Conservation (phyloP, 345 rosid genomes). For the Aethionema arabicum region DNA sequence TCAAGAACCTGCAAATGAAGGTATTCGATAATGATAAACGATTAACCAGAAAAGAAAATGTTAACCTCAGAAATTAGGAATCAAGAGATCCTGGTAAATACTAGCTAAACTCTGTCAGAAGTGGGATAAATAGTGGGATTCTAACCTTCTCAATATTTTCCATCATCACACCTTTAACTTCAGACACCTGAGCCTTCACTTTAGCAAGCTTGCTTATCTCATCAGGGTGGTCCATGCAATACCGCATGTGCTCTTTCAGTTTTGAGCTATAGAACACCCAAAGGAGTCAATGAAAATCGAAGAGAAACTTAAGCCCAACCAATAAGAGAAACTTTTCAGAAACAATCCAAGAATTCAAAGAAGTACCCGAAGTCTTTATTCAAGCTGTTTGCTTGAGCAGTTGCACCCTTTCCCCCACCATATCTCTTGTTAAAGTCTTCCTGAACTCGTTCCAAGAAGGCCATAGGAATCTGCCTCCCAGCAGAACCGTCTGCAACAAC, state of each 20-base stretch:
- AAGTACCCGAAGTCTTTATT: constrained; percentile 77
- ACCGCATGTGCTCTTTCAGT: constrained; percentile 93
- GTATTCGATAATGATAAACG: constrained; percentile 1
- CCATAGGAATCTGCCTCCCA: constrained; percentile 89
- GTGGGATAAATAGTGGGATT: neutral
- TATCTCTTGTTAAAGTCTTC: constrained; percentile 88
- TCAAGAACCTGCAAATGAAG: constrained; percentile 65
- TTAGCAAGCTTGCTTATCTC: constrained; percentile 97
- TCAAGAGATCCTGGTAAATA: neutral
- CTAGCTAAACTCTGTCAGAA: neutral
- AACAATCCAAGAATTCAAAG: neutral
- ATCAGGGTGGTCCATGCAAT: constrained; percentile 93
- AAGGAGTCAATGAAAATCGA: constrained; percentile 10
- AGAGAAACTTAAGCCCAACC: too few species aligned
- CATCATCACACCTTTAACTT: constrained; percentile 99
- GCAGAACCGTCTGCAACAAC: constrained; percentile 92
- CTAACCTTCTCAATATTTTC: constrained; percentile 94
- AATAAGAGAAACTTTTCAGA: neutral
- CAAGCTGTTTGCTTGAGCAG: constrained; percentile 69
- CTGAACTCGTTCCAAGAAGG: constrained; percentile 80
- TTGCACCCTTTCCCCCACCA: constrained; percentile 86
- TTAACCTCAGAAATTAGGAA: neutral
- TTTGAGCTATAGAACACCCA: constrained; percentile 52
- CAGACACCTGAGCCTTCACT: constrained; percentile 96
- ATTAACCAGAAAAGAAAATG: neutral